Base-by-base conservation (phyloP, 176 grass and related monocot genomes). In the Chloris gayana region DNA sequence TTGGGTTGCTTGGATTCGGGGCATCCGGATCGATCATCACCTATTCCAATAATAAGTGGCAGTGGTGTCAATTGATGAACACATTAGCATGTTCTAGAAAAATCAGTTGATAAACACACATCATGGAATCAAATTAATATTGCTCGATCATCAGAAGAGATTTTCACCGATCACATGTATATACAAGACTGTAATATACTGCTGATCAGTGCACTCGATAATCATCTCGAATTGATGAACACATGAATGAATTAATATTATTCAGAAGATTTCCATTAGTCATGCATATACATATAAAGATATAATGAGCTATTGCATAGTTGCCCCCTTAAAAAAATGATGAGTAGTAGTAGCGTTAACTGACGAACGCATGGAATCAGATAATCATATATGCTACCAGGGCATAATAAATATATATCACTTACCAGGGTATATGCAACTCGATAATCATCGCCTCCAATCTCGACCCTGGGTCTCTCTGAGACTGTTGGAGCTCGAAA, bases 21-120 rank as follows among this genome's bases (percentile, higher is more conserved):
- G 95, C 89, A 68, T 98, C 95, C 26, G 95, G 95, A 83, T 98
- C 92, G 63, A 94, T 83, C 95, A 98, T 92, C 59, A 98, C 64
- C 95, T 98, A 12, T 75, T 14, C 37, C 9, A 60, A 26, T 24
- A 86, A 50, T 10, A 81, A 84, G 24, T 42, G 35, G 35, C 3
- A 37, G 3, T 37, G 3, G 35, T 37, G 35, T 50, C 15, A 50
- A 18, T 18, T 22, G 50, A 22, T 54, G 50, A 22, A 54, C 5
- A 18, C 14, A 18, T 18, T 44, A 12, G 47, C 47, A 17, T 47
- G 14, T 47, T 47, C 45, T 47, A 44, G 37, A 39, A 39, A 39
- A 39, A 39, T 39, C n/a, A n/a, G n/a, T n/a, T n/a, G n/a, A n/a
- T n/a, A n/a, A n/a, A n/a, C n/a, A n/a, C n/a, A n/a, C n/a, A n/a